Evolutionary conservation across 2,329 filamentous ascomycete genomes (phyloP).

Genomic region (Escovopsis weberi): DNA sequence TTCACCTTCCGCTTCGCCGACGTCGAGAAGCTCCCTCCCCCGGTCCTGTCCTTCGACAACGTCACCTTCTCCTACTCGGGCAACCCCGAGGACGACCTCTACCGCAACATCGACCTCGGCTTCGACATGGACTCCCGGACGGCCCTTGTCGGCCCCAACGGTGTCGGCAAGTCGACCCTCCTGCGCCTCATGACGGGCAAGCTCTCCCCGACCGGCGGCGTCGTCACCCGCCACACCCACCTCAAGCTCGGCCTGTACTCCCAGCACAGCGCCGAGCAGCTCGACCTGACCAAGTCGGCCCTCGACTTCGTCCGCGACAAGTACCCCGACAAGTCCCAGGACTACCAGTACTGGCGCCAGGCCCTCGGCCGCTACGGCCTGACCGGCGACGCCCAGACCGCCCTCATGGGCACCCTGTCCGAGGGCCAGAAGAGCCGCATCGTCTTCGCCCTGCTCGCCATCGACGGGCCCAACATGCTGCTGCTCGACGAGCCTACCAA

Average conservation of each 20-base stretch:
- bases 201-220: slow-evolving; percentile 68
- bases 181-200: slow-evolving; percentile 94
- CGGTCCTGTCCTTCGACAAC: slow-evolving; percentile 89
- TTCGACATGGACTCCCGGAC: slow-evolving; percentile 99
- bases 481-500: slow-evolving; percentile 97
- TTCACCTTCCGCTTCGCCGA: slow-evolving; percentile 98
- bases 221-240: slow-evolving; percentile 86
- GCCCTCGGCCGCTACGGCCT: slow-evolving; percentile 92
- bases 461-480: slow-evolving; percentile 95
- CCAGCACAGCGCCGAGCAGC: slow-evolving; percentile 96
- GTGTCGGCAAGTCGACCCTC: slow-evolving; percentile 96
- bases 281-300: slow-evolving; percentile 93
- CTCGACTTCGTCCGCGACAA: slow-evolving; percentile 97
- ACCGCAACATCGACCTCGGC: slow-evolving; percentile 93
- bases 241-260: slow-evolving; percentile 97
- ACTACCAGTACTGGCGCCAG: slow-evolving; percentile 99
- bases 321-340: slow-evolving; percentile 76
- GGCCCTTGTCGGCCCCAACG: slow-evolving; percentile 92
- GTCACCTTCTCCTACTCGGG: slow-evolving; percentile 98
- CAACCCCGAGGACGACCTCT: slow-evolving; percentile 75
- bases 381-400: slow-evolving; percentile 84
- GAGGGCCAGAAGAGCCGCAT: slow-evolving; percentile 98
- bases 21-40: slow-evolving; percentile 97
- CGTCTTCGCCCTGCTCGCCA: slow-evolving; percentile 90
- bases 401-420: slow-evolving; percentile 93